These are phyloP conservation scores for Perkinsela sp. DNA, from an alignment of 208 protist genomes.

Conservation along the genomic window DNA sequence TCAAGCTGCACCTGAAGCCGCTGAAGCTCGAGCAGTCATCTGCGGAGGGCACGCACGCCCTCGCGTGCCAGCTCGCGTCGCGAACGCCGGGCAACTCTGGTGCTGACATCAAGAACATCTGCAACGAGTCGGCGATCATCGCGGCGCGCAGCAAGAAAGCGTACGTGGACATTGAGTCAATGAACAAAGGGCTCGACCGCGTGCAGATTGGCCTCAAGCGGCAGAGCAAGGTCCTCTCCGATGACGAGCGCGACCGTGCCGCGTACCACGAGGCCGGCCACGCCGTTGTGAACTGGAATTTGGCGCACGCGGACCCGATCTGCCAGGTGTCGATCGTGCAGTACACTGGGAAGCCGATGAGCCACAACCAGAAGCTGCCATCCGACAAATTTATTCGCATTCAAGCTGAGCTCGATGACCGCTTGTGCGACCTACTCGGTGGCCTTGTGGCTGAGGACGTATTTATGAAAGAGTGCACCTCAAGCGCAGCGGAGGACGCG, in stretches of 20 bases:
- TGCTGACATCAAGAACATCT: slow-evolving; percentile 87
- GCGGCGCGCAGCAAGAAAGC: slow-evolving; percentile 45
- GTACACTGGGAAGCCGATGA: slow-evolving; percentile 27
- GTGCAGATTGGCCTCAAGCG: slow-evolving; percentile 81
- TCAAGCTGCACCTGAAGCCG: slow-evolving; percentile 58
- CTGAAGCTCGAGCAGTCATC: slow-evolving; percentile 27
- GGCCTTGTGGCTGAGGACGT: slow-evolving; percentile 77
- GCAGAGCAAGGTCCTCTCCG: slow-evolving; percentile 36
- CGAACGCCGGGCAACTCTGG: slow-evolving; percentile 80
- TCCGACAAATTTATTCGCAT: slow-evolving; percentile 43
- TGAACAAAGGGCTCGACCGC: slow-evolving; percentile 75
- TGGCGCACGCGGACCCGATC: slow-evolving; percentile 55
- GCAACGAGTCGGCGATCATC: slow-evolving; percentile 85
- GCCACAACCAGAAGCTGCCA: slow-evolving; percentile 38
- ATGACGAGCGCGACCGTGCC: slow-evolving; percentile 39
- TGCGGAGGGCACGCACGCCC: slow-evolving; percentile 9
- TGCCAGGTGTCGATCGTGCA: slow-evolving; percentile 62
- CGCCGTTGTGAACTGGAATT: slow-evolving; percentile 64
- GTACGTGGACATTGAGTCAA: slow-evolving; percentile 34
- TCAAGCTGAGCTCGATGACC: slow-evolving; percentile 22
- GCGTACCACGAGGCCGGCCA: slow-evolving; percentile 75
- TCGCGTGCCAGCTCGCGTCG: slow-evolving; percentile 22
- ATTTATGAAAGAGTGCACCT: slow-evolving; percentile 71
- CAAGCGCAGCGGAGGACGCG: slow-evolving; percentile 44
- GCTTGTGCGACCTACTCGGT: slow-evolving; percentile 37